Conservation (phyloP, 805 yeast species). For the Candida awuae region DNA sequence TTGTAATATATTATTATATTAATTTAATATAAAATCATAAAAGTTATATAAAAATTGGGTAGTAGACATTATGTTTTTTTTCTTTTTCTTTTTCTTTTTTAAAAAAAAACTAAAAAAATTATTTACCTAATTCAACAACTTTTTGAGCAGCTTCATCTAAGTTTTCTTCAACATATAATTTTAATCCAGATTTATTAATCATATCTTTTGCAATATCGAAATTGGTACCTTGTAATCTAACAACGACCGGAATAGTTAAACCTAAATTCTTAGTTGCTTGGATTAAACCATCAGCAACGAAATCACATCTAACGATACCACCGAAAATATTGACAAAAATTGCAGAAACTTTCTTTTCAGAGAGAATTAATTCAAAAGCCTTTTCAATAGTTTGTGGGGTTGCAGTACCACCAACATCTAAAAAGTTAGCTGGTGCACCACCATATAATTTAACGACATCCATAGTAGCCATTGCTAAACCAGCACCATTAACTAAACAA, state of each 20-base stretch:
- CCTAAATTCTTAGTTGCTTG: slow-evolving; percentile 89
- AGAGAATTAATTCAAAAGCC: slow-evolving; percentile 88
- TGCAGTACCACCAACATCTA: slow-evolving; percentile 99
- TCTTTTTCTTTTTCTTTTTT: not conserved
- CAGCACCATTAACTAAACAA: slow-evolving; percentile 98
- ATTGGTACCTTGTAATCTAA: slow-evolving; percentile 98
- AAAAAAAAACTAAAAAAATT: too few species aligned
- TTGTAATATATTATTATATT: not conserved
- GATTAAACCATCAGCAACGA: slow-evolving; percentile 95
- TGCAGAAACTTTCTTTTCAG: slow-evolving; percentile 84
- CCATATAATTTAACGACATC: slow-evolving; percentile 97
- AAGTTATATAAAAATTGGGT: not conserved
- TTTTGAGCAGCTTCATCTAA: slow-evolving; percentile 96
- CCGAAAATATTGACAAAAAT: slow-evolving; percentile 98
- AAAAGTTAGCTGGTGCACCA: slow-evolving; percentile 98
- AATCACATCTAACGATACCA: slow-evolving; percentile 99
- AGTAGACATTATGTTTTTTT: not conserved
- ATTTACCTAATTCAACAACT: slow-evolving; percentile 66
- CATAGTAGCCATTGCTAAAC: slow-evolving; percentile 99
- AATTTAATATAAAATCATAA: not conserved
- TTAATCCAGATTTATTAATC: slow-evolving; percentile 81
- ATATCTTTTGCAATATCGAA: slow-evolving; percentile 80
- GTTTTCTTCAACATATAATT: slow-evolving; percentile 85
- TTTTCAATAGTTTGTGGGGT: slow-evolving; percentile 96
- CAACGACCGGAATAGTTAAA: slow-evolving; percentile 90